A percentile compares a stretch with the other conserved stretches of the same genome.
phyloP scores from a whole-genome alignment of 2,329 filamentous ascomycete genomes.

The Arthrobotrys megalospora region DNA sequence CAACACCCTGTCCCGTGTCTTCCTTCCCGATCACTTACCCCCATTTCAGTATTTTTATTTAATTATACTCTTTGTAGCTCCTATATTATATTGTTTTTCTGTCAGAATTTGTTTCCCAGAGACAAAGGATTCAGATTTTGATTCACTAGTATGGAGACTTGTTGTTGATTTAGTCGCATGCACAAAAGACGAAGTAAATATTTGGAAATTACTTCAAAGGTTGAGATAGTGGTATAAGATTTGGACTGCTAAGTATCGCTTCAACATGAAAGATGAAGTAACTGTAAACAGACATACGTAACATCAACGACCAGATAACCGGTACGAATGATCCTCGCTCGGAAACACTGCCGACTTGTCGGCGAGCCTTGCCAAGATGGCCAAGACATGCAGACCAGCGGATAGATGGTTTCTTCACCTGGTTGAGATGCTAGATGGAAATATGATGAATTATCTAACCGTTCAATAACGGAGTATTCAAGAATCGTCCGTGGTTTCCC shows the following conservation, averaged over 20 bases:
- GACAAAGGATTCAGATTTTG: too few species aligned
- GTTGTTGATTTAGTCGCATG: too few species aligned
- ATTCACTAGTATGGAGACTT: too few species aligned
- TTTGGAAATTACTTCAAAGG: not conserved
- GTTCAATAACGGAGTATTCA: too few species aligned
- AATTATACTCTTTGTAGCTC: too few species aligned
- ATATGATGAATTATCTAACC: not conserved
- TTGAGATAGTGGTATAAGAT: not conserved
- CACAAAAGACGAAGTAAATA: too few species aligned
- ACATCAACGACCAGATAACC: not conserved
- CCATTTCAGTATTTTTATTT: too few species aligned
- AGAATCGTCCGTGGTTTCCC: too few species aligned
- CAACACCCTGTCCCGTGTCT: too few species aligned
- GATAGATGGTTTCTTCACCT: not conserved
- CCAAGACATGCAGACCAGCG: constrained; percentile 28
- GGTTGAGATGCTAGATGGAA: not conserved
- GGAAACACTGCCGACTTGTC: constrained; percentile 24
- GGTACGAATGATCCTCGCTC: constrained; percentile 5
- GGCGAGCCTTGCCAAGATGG: constrained; percentile 20
- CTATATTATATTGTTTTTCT: too few species aligned
- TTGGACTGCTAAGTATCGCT: not conserved
- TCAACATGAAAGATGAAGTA: not conserved
- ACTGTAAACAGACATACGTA: not conserved
- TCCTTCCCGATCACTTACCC: too few species aligned
- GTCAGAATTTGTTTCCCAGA: too few species aligned